Percentiles rank a stretch among this genome's conserved stretches.
phyloP scores from a whole-genome alignment of 106 monocot genomes.

The Ottelia alismoides region DNA sequence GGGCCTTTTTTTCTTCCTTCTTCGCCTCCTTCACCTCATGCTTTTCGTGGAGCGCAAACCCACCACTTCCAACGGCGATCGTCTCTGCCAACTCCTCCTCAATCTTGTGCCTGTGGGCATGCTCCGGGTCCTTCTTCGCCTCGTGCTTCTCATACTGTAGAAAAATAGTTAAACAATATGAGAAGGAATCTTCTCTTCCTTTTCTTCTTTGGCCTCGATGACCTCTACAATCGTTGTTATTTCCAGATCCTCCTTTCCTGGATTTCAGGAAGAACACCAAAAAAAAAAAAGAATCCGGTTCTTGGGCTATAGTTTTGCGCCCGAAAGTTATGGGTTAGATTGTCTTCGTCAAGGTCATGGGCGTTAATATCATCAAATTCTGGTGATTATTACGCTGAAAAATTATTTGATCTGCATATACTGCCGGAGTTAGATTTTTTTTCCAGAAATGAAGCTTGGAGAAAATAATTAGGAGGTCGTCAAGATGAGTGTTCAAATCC shows the following conservation, averaged over 20 bases:
- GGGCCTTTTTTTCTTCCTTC: conserved; percentile 14
- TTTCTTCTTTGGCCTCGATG: conserved; percentile 12
- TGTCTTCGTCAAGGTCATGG: background rate
- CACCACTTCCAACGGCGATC: conserved; percentile 24
- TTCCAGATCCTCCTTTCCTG: too few relatives aligned
- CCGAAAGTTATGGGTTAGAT: background rate
- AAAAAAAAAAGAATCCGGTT: too few relatives aligned
- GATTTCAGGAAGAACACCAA: too few relatives aligned
- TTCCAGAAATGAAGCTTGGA: too few relatives aligned
- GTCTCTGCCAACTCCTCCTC: conserved; percentile 48
- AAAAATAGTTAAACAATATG: conserved; percentile 11
- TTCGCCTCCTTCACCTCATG: conserved; percentile 55
- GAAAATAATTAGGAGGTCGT: too few relatives aligned
- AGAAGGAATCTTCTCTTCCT: conserved; percentile 40
- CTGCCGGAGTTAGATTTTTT: too few relatives aligned
- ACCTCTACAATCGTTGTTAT: too few relatives aligned
- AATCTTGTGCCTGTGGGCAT: conserved; percentile 47
- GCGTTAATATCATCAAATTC: conserved; percentile 1
- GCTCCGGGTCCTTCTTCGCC: conserved; percentile 54
- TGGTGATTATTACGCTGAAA: too few relatives aligned
- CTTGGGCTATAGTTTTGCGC: background rate
- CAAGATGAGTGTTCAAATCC: too few relatives aligned
- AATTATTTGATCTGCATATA: too few relatives aligned
- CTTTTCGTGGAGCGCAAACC: conserved; percentile 54
- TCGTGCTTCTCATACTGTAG: conserved; percentile 61